Conservation (phyloP, 768 basidiomycete species). For the Cystoderma amianthinum region DNA sequence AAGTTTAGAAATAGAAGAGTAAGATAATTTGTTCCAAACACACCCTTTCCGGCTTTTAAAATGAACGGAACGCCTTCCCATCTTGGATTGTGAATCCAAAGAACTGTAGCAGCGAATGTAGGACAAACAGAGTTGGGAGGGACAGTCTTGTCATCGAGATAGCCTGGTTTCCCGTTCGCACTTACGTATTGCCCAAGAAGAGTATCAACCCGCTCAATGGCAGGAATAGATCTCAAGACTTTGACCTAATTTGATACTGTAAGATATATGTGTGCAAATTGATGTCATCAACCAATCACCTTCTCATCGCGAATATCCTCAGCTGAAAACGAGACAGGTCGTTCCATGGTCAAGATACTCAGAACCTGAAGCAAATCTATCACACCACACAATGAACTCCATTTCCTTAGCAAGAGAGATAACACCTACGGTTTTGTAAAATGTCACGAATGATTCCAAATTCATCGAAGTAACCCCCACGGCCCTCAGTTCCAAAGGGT, state of each 20-base stretch:
- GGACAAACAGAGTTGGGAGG: constrained; percentile 90
- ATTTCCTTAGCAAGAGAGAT: too few relatives aligned
- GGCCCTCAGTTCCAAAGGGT: constrained; percentile 98
- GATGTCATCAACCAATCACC: constrained; percentile 32
- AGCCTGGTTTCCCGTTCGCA: constrained; percentile 94
- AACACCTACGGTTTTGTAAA: constrained; percentile 88
- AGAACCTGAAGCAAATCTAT: constrained; percentile 92
- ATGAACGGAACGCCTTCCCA: constrained; percentile 99
- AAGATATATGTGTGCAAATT: constrained; percentile 2
- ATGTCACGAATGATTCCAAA: constrained; percentile 99
- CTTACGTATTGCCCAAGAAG: constrained; percentile 92
- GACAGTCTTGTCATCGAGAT: constrained; percentile 94
- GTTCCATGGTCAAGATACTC: constrained; percentile 94
- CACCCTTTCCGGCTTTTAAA: constrained; percentile 96
- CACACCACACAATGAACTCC: constrained; percentile 4
- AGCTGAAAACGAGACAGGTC: constrained; percentile 93
- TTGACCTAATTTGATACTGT: constrained; percentile 62
- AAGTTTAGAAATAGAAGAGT: constrained; percentile 66
- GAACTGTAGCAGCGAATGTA: constrained; percentile 85
- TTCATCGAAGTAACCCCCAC: constrained; percentile 99
- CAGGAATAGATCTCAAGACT: constrained; percentile 86
- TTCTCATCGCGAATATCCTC: constrained; percentile 99
- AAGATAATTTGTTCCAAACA: constrained; percentile 13
- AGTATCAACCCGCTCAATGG: constrained; percentile 69
- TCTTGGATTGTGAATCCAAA: constrained; percentile 91